phyloP scores from a whole-genome alignment of 495 filamentous ascomycete species.

The Hypoxylon intermedium region DNA sequence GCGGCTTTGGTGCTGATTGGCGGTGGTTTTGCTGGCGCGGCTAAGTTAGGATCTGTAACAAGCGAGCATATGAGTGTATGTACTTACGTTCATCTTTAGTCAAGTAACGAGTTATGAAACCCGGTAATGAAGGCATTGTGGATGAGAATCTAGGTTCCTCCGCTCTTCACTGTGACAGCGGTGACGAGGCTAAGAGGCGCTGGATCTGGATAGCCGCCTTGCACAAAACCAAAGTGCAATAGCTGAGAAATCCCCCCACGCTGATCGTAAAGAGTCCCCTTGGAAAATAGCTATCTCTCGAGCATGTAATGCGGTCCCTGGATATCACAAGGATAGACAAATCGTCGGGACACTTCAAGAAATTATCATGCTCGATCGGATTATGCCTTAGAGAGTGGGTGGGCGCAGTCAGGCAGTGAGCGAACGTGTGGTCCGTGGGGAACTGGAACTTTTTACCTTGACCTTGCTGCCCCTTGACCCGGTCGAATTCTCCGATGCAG shows the following conservation, averaged over 20 bases:
- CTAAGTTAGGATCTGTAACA: conserved; percentile 27
- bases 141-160: background rate
- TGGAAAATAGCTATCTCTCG: conserved; percentile 11
- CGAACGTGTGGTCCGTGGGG: conserved; percentile 21
- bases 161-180: background rate
- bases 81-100: conserved; percentile 42
- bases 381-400: conserved; percentile 36
- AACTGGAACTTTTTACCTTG: conserved; percentile 4
- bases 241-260: background rate
- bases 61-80: background rate
- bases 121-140: conserved; percentile 37
- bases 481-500: conserved; percentile 13
- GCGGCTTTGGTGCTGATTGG: conserved; percentile 45
- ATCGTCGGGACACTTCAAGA: conserved; percentile 30
- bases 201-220: too few species aligned
- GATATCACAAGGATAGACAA: conserved; percentile 24
- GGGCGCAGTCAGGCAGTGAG: too few species aligned
- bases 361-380: conserved; percentile 37
- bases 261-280: background rate
- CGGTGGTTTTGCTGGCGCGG: conserved; percentile 43
- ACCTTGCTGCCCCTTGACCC: conserved; percentile 5
- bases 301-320: conserved; percentile 21
- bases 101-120: conserved; percentile 39
- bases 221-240: background rate
- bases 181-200: conserved; percentile 5